phyloP scores from a whole-genome alignment of 2,329 filamentous ascomycete species.

The Didymella segeticola region DNA sequence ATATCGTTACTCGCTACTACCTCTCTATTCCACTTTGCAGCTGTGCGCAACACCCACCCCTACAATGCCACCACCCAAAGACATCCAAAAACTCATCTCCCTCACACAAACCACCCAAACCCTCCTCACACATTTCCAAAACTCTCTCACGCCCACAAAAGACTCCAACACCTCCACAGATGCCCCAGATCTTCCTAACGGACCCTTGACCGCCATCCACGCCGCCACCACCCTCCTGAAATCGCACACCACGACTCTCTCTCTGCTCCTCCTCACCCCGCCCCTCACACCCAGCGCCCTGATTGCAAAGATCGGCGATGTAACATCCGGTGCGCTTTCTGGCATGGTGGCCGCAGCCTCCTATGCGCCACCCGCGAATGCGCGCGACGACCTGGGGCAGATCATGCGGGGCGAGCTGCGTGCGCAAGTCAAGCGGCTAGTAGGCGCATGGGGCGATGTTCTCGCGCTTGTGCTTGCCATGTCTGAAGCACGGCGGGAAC shows the following conservation, averaged over 20 bases:
- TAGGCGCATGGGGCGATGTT: slow-evolving; percentile 69
- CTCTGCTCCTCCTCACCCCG: slow-evolving; percentile 82
- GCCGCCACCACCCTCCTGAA: slow-evolving; percentile 76
- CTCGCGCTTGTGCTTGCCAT: slow-evolving; percentile 66
- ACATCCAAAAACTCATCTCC: slow-evolving; percentile 40
- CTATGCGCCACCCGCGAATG: slow-evolving; percentile 20
- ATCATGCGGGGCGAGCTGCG: slow-evolving; percentile 70
- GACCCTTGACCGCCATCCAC: slow-evolving; percentile 70
- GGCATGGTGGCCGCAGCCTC: slow-evolving; percentile 68
- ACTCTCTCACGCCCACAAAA: slow-evolving; percentile 38
- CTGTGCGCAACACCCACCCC: not conserved
- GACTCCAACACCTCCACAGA: slow-evolving; percentile 1
- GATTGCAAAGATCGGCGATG: slow-evolving; percentile 70
- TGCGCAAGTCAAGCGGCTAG: slow-evolving; percentile 63
- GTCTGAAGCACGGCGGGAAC: slow-evolving; percentile 57
- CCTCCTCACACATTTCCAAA: slow-evolving; percentile 46
- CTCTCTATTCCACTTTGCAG: not conserved
- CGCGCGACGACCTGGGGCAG: slow-evolving; percentile 32
- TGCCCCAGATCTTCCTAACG: slow-evolving; percentile 33
- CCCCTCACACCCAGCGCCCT: slow-evolving; percentile 85
- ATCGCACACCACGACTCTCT: slow-evolving; percentile 86
- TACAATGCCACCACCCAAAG: slow-evolving; percentile 23
- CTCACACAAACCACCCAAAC: slow-evolving; percentile 46
- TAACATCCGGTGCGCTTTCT: slow-evolving; percentile 76
- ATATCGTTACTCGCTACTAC: not conserved